Evolutionary conservation across 1,284 basidiomycete genomes (phyloP), one percentile per base, ranked within the genome.

Genomic region (Sparassis latifolia): DNA sequence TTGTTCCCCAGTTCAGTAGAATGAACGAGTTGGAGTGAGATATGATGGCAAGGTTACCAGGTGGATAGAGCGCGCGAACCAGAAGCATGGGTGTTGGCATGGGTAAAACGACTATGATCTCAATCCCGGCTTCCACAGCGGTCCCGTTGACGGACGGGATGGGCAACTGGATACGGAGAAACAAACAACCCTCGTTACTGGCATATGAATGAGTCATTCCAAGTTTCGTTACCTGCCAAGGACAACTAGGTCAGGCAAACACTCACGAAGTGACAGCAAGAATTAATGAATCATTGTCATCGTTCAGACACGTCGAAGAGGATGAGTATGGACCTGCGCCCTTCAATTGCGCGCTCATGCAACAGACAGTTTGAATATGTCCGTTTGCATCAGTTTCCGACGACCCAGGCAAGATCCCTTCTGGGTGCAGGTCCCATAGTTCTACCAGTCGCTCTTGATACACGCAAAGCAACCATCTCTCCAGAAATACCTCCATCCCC

Each of bases 61-160:
- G 31, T 2, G 67, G 60, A 29, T 72, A 64, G 32, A 77, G 56
- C 2, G 69, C 65, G 32, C 67, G 66, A 12, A 73, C 58, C 3
- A 61, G 60, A 40, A 69, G 55, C 31, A 54, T 55, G 4, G 59
- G 59, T 5, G 55, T 57, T 35, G 55, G 53, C 37, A 58, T 59
- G 6, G 54, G 49, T 27, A 57, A 45, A 10, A 39, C 45, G 3
- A 48, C 52, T 2, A 55, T 44, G 10, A 44, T 49, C 7, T 43
- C 40, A 12, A 50, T 4, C 4, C 10, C 9, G 2, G 40, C 10
- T 10, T 40, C 30, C 30, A 33, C 2, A 28, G 10, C 27, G 29
- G 35, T 10, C 2, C n/a, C 33, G 2, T 10, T 4, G 33, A 35
- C 10, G 5, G 10, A 10, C 10, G 10, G 5, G 6, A 38, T 10